Base-by-base conservation (phyloP, 805 yeast species). In the Suhomyces prunicola region DNA sequence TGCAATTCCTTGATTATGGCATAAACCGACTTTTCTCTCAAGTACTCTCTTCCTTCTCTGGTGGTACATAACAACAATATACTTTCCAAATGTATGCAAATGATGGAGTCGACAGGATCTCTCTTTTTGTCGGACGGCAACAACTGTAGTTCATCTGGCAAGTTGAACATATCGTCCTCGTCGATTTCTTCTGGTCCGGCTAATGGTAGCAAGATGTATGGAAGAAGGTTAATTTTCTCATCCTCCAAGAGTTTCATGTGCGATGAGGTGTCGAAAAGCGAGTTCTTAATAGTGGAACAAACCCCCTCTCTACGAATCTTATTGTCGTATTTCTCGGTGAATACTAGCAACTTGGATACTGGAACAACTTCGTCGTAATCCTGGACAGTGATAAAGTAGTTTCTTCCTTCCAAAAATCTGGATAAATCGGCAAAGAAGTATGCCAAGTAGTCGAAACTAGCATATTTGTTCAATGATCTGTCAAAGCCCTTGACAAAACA, bases 391-490 rank as follows among this genome's bases (percentile, higher is more conserved):
- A 86, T 81, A 62, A 91, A 90, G 69, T 90, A 91, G 46, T 80
- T 78, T 67, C 97, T 82, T n/a, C 93, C 93, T 50, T 70, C 69
- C 35, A 74, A 71, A 61, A 86, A 87, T 59, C 97, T 81, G 1
- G 97, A 90, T 46, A 90, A 74, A 65, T 93, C 97, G 12, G 96
- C 92, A 70, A 94, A 92, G 66, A 90, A 90, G 67, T 86, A 90
- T 1, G 96, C 81, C 57, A 94, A 74, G 66, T 89, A 92, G 67
- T 92, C 97, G 63, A 72, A 93, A 60, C 82, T 80, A 2, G 96
- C 94, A 60, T 75, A 79, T 62, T 79, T 81, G 72, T 90, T 90
- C 54, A 90, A 75, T 13, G 82, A 69, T 65, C 90, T 77, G 61
- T 87, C 91, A 46, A 80, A 77, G 6, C 97, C 97, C 64, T 88